These are phyloP conservation scores for Barbarea vulgaris DNA, from an alignment of 345 rosid genomes.

Conservation along the genomic window DNA sequence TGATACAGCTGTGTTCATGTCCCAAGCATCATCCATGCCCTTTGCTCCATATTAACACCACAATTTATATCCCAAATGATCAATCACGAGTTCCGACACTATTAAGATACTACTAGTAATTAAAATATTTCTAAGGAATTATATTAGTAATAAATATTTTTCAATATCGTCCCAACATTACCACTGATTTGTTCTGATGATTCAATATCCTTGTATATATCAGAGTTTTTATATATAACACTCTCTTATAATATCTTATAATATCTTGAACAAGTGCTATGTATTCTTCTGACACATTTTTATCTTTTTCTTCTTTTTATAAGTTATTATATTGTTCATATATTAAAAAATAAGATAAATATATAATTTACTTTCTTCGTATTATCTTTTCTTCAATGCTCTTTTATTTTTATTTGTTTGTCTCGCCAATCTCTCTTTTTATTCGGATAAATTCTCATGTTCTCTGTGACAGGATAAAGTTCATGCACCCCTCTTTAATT, in stretches of 20 bases:
- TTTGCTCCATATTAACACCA: conserved; percentile 50
- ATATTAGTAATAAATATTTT: not conserved
- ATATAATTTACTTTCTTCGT: conserved; percentile 19
- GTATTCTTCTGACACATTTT: conserved; percentile 66
- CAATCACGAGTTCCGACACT: conserved; percentile 7
- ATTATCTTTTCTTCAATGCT: conserved; percentile 39
- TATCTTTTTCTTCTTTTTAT: conserved; percentile 37
- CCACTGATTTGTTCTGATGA: conserved; percentile 34
- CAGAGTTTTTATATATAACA: conserved; percentile 23
- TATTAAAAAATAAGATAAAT: conserved; percentile 21
- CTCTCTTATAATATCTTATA: conserved; percentile 21
- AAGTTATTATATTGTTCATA: conserved; percentile 29
- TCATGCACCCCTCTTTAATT: conserved; percentile 40
- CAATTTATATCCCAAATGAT: conserved; percentile 29
- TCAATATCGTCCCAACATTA: conserved; percentile 47
- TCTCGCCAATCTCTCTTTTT: conserved; percentile 27
- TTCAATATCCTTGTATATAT: conserved; percentile 20
- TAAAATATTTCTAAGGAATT: not conserved
- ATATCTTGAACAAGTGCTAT: conserved; percentile 52
- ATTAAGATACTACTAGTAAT: not conserved
- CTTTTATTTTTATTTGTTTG: not conserved
- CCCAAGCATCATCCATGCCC: conserved; percentile 65
- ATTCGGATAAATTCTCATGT: conserved; percentile 71
- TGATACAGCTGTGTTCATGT: conserved; percentile 67
- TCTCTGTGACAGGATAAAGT: conserved; percentile 57